Conservation (phyloP, 768 basidiomycete species). For the Cubamyces lactineus region DNA sequence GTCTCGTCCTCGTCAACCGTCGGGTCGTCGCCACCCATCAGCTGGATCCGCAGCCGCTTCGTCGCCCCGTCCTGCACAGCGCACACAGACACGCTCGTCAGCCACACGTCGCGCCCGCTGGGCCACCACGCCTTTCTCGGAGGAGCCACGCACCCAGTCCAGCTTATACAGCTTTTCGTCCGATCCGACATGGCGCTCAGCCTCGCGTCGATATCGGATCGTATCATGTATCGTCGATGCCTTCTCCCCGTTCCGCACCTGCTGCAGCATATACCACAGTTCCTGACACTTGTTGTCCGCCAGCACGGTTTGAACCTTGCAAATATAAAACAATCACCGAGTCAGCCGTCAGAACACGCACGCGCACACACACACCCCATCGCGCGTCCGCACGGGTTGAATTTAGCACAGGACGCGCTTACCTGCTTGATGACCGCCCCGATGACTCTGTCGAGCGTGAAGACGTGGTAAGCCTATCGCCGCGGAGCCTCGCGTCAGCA, state of each 20-base stretch:
- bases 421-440: constrained; percentile 92
- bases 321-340: constrained; percentile 8
- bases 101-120: background rate
- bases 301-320: constrained; percentile 83
- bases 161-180: constrained; percentile 80
- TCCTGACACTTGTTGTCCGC: constrained; percentile 88
- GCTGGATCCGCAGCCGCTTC: constrained; percentile 60
- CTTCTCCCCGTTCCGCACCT: constrained; percentile 54
- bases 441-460: constrained; percentile 93
- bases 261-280: constrained; percentile 74
- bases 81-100: constrained; percentile 11
- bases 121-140: background rate
- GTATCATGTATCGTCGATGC: constrained; percentile 63
- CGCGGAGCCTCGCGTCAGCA: constrained; percentile 29
- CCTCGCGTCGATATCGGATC: constrained; percentile 78
- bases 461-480: constrained; percentile 81
- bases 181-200: constrained; percentile 71
- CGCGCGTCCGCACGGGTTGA: background rate
- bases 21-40: constrained; percentile 65
- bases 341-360: background rate
- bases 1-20: constrained; percentile 61
- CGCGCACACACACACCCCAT: constrained; percentile 2
- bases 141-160: constrained; percentile 66
- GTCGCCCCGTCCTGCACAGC: constrained; percentile 51
- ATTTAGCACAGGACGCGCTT: constrained; percentile 29